Evolutionary conservation across 2,329 filamentous ascomycete genomes (phyloP).

Genomic region (Aureobasidium sp.): DNA sequence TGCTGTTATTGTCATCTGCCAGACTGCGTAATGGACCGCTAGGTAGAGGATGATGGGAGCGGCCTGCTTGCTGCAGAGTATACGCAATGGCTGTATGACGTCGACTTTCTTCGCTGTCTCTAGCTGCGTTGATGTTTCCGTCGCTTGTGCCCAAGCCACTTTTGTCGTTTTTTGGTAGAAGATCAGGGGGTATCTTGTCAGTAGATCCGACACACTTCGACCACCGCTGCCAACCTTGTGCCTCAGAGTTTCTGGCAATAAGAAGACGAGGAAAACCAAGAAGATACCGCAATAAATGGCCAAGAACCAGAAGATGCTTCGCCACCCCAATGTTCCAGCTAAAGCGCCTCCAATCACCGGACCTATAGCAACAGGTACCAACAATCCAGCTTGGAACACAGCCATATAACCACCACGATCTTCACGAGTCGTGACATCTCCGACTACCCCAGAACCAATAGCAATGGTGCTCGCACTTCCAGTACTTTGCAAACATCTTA

Average conservation of each 20-base stretch:
- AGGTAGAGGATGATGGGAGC: conserved; percentile 34
- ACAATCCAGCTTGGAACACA: conserved; percentile 31
- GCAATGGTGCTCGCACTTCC: conserved; percentile 38
- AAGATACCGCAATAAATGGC: conserved; percentile 37
- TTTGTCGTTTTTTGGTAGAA: background rate
- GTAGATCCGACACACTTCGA: background rate
- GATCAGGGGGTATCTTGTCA: background rate
- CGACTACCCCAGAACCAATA: conserved; percentile 35
- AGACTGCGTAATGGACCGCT: conserved; percentile 37
- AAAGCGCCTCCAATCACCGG: conserved; percentile 45
- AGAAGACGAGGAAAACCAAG: conserved; percentile 25
- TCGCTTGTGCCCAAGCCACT: background rate
- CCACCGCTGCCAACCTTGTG: conserved; percentile 29
- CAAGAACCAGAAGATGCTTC: conserved; percentile 46
- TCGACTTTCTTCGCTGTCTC: background rate
- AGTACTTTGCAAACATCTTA: conserved; percentile 37
- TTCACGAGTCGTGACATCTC: conserved; percentile 34
- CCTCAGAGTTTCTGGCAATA: conserved; percentile 35
- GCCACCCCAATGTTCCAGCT: conserved; percentile 42
- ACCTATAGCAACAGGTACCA: conserved; percentile 35
- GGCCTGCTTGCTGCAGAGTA: conserved; percentile 30
- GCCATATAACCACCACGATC: conserved; percentile 38
- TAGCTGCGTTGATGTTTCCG: background rate
- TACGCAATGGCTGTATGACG: conserved; percentile 41
- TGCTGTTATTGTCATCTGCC: conserved; percentile 49